A percentile compares a stretch with the other conserved stretches of the same genome.
Conservation (phyloP, 192 early-diverging fungal species). For the Diversispora epigaea region DNA sequence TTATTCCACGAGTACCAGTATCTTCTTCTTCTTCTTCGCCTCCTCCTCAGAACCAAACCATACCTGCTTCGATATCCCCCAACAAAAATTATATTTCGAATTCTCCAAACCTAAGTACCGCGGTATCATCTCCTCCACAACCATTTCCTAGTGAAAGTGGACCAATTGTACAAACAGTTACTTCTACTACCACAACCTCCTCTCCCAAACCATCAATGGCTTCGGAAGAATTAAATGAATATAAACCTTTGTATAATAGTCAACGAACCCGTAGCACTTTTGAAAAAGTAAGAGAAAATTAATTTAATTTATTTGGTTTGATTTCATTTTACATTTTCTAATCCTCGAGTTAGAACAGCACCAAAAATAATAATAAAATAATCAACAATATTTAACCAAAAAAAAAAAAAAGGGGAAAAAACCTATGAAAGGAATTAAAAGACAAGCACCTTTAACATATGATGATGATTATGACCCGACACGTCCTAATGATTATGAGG, state of each 20-base stretch:
- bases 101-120: neutral
- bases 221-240: conserved; percentile 24
- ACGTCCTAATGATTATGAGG: conserved; percentile 72
- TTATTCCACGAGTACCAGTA: conserved; percentile 35
- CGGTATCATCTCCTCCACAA: neutral
- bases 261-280: conserved; percentile 38
- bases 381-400: neutral
- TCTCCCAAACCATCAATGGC: neutral
- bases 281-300: conserved; percentile 36
- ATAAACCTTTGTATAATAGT: conserved; percentile 36
- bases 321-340: neutral
- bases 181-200: conserved; percentile 6
- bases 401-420: conserved; percentile 33
- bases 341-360: too few species aligned
- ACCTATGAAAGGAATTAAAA: conserved; percentile 34
- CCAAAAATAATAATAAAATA: too few species aligned
- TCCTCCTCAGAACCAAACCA: neutral
- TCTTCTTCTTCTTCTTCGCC: conserved; percentile 23
- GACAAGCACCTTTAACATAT: conserved; percentile 41
- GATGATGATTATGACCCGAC: conserved; percentile 66
- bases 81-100: too few species aligned
- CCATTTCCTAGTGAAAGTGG: neutral
- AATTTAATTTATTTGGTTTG: neutral
- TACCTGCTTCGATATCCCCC: neutral
- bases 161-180: neutral